Base-by-base conservation (phyloP, 768 basidiomycete species). In the Udeniomyces megalosporus region DNA sequence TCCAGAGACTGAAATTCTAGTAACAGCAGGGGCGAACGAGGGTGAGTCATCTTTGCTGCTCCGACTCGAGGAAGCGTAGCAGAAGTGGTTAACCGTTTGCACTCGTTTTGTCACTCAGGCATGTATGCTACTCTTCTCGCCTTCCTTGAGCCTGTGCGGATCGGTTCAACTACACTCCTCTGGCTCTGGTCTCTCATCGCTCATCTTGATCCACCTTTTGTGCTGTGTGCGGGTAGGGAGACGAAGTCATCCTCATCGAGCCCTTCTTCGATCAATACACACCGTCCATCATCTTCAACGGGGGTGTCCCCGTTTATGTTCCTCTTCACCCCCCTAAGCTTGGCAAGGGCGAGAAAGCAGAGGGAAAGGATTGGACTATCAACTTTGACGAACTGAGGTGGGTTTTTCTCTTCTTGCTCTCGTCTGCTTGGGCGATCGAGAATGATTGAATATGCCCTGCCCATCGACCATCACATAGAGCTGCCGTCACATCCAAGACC, bases 211-310 rank as follows among this genome's bases (percentile, higher is more conserved):
- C n/a, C n/a, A n/a, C n/a, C n/a, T n/a, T n/a, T n/a, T 17, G 8
- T 42, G 10, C 38, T 42, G 8, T 17, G 17, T 17, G 8, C 38
- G 38, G 17, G 10, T 42, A 42, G 38, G 93, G 86, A 3, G 95
- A 97, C 70, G 95, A 99, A 73, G 93, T 97, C 66, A 93, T 99
- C 74, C 84, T 96, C 81, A 92, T 97, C 70, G 95, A 97, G 74
- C 93, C 92, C 1, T 95, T 89, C 78, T 96, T 95, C 71, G 92
- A 96, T 71, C 92, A 96, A 72, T 72, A 70, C 63, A 66, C 68
- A 31, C 60, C 67, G 10, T 67, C 87, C 6, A 84, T 93, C 57
- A 86, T 84, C 31, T 95, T 96, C 81, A 91, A 93, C 69, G 88
- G 87, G 32, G 93, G 90, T 49, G 83, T 81, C 65, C 90, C 92